phyloP scores from a whole-genome alignment of 2,329 filamentous ascomycete species.

The Fusarium haematococcum region DNA sequence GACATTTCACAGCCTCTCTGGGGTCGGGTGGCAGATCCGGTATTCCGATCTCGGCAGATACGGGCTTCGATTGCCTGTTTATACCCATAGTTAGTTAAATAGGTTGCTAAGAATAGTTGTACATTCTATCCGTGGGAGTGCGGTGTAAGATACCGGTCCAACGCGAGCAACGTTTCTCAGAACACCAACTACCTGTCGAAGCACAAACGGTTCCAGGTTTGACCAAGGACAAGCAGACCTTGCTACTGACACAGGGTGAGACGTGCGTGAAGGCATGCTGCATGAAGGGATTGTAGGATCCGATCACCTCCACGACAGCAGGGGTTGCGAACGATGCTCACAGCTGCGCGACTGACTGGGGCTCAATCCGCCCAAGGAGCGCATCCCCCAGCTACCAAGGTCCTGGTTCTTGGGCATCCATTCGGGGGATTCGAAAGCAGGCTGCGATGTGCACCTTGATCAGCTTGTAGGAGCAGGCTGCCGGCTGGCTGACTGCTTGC shows the following conservation, averaged over 20 bases:
- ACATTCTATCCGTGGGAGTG: neutral
- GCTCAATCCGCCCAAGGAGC: neutral
- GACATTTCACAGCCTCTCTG: neutral
- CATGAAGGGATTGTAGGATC: neutral
- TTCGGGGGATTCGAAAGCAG: neutral
- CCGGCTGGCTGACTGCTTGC: conserved; percentile 1
- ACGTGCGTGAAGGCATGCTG: neutral
- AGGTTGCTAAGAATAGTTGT: neutral
- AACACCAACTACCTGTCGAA: neutral
- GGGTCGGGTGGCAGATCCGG: neutral
- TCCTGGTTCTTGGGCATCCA: conserved; percentile 24
- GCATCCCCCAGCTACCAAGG: conserved; percentile 12
- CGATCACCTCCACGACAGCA: neutral
- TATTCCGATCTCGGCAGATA: conserved; percentile 4
- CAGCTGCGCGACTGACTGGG: neutral
- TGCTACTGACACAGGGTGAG: neutral
- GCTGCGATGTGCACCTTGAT: neutral
- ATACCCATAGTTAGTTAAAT: neutral
- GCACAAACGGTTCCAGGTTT: neutral
- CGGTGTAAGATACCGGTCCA: neutral
- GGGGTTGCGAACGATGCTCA: neutral
- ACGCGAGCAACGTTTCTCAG: neutral
- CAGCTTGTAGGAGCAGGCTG: neutral
- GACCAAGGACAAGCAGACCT: neutral
- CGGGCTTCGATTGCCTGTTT: neutral